Evolutionary conservation across 371 early-diverging fungal genomes (phyloP), one percentile per base, ranked within the genome.

Genomic region (Umbelopsis sp.): DNA sequence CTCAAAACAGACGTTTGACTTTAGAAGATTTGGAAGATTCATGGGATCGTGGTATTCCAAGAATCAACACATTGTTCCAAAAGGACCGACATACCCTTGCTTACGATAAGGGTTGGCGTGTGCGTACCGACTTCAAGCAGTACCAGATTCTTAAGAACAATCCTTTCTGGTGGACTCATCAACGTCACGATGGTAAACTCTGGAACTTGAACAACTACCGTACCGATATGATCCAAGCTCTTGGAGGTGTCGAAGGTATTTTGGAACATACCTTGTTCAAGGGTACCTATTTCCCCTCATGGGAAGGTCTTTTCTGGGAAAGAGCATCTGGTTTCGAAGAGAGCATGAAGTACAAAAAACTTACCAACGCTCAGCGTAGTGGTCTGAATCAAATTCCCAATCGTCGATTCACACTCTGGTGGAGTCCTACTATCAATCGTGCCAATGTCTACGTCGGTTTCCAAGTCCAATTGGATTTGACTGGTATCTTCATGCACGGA

Each of bases 401-500:
- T 83, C 96, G 98, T 89, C 96, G 99, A 67, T 99, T 99, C 86
- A 98, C 98, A 4, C 87, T 99, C 44, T 99, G 99, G 99, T 99
- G 99, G 99, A 96, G 96, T 38, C 99, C 99, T 11, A 99, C 99
- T 2, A 98, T 99, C 76, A 99, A 99, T 77, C 75, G 80, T 71
- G 90, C 95, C 66, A 96, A 98, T 76, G 99, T 99, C 25, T 99
- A 99, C 79, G 96, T 99, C 67, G 99, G 99, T 83, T 99, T 99
- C 96, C 97, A 98, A 81, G 97, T 96, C 63, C 97, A 97, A 80
- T 87, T 99, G 66, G 99, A 99, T 89, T 82, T 96, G 75, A 99
- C 99, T 4, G 98, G 98, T 79, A 99, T 99, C 63, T 95, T 96
- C 78, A 98, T 99, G 99, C 96, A 99, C 84, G 99, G 99, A 73